Base-by-base conservation (phyloP, 225 moss, liverwort and hornwort species). In the Marchantia polymorpha region DNA sequence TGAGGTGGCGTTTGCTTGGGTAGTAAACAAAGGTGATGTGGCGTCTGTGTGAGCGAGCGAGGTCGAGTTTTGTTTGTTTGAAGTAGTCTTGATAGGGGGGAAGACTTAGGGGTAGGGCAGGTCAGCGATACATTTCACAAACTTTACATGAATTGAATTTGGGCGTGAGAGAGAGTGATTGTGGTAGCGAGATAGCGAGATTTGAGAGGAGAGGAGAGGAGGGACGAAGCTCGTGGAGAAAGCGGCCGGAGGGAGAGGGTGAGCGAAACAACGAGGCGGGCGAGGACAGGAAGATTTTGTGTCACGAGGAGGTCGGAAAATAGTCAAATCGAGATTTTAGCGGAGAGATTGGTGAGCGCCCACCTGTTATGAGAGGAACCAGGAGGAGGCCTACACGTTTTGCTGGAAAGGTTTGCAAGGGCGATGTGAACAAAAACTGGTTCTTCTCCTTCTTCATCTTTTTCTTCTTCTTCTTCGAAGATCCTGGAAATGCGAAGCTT, bases 81-180 rank as follows among this genome's bases (percentile, higher is more conserved):
- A n/a, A n/a, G n/a, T n/a, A n/a, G n/a, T n/a, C n/a, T n/a, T n/a
- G n/a, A n/a, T n/a, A n/a, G n/a, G n/a, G n/a, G n/a, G n/a, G n/a
- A n/a, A n/a, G n/a, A n/a, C n/a, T n/a, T n/a, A n/a, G n/a, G n/a
- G n/a, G n/a, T n/a, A n/a, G n/a, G 64, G 47, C 39, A 19, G 7
- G 63, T 77, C 64, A 64, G 77, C 77, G 77, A 77, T 63, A 47
- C 64, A 64, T 77, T 77, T 77, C 63, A 77, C 64, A 54, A 48
- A 49, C 22, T 76, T 22, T 29, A 30, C 31, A 55, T 27, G 55
- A 56, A 75, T 75, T 53, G 75, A 58, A 58, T 29, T 71, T 48
- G 75, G 31, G 58, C 20, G 64, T 8, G 64, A 69, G n/a, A n/a
- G n/a, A n/a, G n/a, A n/a, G n/a, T 9, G 64, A 7, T 13, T 8